Evolutionary conservation across 768 basidiomycete genomes (phyloP).

Genomic region (Rhodosporidiobolus sp.): DNA sequence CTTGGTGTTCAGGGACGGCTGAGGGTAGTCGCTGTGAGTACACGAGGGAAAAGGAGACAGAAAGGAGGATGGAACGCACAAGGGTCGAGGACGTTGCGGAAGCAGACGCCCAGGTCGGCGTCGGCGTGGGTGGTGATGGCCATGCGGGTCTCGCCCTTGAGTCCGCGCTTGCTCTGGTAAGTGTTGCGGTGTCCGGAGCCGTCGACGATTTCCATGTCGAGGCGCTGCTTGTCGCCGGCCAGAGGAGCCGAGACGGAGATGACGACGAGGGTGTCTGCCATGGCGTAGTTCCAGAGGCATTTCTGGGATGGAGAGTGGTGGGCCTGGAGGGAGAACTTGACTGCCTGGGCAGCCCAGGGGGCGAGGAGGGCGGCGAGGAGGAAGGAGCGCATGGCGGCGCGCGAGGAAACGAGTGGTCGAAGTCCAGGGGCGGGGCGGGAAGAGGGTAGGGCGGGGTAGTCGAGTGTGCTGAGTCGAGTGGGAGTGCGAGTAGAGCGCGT

Average conservation of each 20-base stretch:
- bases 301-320: constrained; percentile 69
- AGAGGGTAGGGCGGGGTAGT: no score
- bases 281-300: constrained; percentile 94
- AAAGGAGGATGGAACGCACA: constrained; percentile 56
- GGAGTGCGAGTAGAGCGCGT: no score
- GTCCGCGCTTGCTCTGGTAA: constrained; percentile 81
- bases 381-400: neutral
- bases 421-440: neutral
- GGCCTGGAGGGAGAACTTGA: constrained; percentile 80
- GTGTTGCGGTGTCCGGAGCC: constrained; percentile 78
- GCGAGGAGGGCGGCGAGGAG: neutral
- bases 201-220: constrained; percentile 93
- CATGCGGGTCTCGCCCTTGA: constrained; percentile 85
- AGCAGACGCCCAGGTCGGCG: constrained; percentile 92
- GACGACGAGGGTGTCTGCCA: constrained; percentile 81
- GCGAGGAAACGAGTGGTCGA: no score
- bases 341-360: constrained; percentile 54
- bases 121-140: constrained; percentile 91
- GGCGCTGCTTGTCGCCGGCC: constrained; percentile 51
- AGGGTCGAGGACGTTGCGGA: constrained; percentile 72
- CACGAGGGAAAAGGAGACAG: neutral
- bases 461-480: no score
- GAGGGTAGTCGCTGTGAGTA: neutral
- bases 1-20: constrained; percentile 57
- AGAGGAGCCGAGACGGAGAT: constrained; percentile 86